Conservation (phyloP, 305 asterid genomes). For the Nicotiana rustica region DNA sequence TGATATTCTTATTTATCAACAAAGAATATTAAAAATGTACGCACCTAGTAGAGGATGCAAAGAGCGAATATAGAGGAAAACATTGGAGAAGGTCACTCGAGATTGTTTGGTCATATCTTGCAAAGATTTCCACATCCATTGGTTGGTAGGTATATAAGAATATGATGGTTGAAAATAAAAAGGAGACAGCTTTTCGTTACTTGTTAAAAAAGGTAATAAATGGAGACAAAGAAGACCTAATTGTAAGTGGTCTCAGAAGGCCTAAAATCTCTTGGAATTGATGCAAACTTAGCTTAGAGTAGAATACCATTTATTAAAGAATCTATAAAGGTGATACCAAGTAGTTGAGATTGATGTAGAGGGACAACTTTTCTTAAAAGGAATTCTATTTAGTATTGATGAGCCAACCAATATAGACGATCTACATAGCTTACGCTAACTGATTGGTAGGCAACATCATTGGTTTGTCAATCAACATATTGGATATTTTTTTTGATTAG, state of each 20-base stretch:
- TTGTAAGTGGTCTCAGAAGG: background rate
- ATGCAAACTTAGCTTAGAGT: conserved; percentile 7
- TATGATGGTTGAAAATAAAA: background rate
- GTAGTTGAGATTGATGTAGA: background rate
- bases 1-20: background rate
- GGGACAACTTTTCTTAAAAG: conserved; percentile 9
- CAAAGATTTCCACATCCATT: background rate
- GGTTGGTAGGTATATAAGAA: background rate
- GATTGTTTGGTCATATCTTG: conserved; percentile 24
- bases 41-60: background rate
- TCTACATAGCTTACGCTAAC: background rate
- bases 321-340: background rate
- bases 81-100: background rate
- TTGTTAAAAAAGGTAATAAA: background rate
- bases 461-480: background rate
- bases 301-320: background rate
- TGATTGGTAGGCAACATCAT: background rate
- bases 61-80: background rate
- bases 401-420: conserved; percentile 7
- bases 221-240: background rate
- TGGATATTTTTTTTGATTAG: background rate
- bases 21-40: background rate
- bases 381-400: background rate
- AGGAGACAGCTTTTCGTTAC: background rate
- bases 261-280: background rate